phyloP scores from a whole-genome alignment of 495 filamentous ascomycete species.

The Hypoxylon crocopeplum region DNA sequence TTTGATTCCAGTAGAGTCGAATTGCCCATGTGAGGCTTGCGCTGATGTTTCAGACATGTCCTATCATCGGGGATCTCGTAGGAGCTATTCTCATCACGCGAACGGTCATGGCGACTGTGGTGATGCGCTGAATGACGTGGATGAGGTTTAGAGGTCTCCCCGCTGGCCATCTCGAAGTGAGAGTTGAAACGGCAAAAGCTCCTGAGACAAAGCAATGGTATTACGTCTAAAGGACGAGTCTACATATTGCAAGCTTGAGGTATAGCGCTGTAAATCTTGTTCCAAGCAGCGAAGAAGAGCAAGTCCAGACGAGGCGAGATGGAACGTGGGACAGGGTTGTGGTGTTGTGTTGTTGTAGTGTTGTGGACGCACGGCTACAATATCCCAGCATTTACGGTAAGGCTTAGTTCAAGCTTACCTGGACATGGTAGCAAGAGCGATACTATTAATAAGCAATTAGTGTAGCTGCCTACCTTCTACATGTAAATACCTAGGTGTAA shows the following conservation, averaged over 20 bases:
- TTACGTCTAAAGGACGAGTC: background rate
- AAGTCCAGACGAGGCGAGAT: constrained; percentile 24
- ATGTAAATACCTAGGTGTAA: background rate
- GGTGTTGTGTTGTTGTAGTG: background rate
- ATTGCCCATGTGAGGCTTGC: constrained; percentile 2
- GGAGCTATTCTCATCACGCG: constrained; percentile 5
- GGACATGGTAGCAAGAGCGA: background rate
- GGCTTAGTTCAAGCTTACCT: constrained; percentile 1
- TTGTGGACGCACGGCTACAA: constrained; percentile 11
- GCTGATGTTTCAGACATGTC: constrained; percentile 23
- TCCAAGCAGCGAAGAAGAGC: constrained; percentile 14
- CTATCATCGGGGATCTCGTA: constrained; percentile 20
- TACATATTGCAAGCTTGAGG: constrained; percentile 9
- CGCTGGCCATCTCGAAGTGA: constrained; percentile 31
- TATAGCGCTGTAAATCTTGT: constrained; percentile 10
- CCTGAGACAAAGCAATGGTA: constrained; percentile 35
- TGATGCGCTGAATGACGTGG: constrained; percentile 35
- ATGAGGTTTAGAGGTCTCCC: constrained; percentile 28
- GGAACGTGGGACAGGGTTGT: constrained; percentile 21
- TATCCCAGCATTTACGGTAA: constrained; percentile 17
- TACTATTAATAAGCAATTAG: background rate
- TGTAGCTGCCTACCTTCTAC: too few species aligned
- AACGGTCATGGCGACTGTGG: constrained; percentile 20
- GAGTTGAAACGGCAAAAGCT: constrained; percentile 31
- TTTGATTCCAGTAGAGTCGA: constrained; percentile 18